Conservation (phyloP, 768 basidiomycete genomes). For the Boletus tylopilopsis region DNA sequence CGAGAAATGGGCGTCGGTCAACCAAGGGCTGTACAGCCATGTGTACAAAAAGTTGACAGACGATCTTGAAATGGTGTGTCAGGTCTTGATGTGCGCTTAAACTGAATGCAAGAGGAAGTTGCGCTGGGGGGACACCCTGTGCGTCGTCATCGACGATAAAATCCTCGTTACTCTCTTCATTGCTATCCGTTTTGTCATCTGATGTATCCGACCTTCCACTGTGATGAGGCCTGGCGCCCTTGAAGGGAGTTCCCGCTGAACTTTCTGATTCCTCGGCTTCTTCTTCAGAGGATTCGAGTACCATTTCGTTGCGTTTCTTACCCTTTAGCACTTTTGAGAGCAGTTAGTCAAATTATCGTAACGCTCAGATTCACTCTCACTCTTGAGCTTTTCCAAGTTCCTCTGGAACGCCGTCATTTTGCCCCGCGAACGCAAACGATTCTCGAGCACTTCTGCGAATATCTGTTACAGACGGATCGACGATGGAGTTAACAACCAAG, state of each 20-base stretch:
- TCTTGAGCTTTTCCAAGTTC: conserved; percentile 62
- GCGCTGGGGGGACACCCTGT: conserved; percentile 32
- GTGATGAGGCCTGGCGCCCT: conserved; percentile 42
- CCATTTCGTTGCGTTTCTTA: conserved; percentile 40
- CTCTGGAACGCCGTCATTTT: conserved; percentile 59
- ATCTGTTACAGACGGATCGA: not conserved
- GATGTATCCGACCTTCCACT: conserved; percentile 36
- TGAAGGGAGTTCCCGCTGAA: conserved; percentile 35
- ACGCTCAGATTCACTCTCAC: conserved; percentile 32
- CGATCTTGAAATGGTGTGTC: conserved; percentile 77
- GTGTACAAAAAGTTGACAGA: conserved; percentile 86
- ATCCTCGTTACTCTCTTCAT: conserved; percentile 29
- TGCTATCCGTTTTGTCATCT: conserved; percentile 29
- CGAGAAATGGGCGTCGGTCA: conserved; percentile 54
- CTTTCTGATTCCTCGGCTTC: conserved; percentile 30
- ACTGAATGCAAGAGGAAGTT: conserved; percentile 77
- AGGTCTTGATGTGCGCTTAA: conserved; percentile 75
- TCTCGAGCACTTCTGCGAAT: conserved; percentile 54
- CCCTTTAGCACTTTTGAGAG: conserved; percentile 27
- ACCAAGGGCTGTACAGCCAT: conserved; percentile 58
- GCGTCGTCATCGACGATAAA: conserved; percentile 68
- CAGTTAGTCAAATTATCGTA: not conserved
- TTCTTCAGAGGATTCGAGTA: conserved; percentile 30
- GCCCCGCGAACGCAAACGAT: conserved; percentile 57
- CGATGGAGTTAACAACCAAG: not conserved